A percentile compares a stretch with the other conserved stretches of the same genome.
Evolutionary conservation across 352 stramenopile species (phyloP).

Genomic region (Phytophthora crassamura): DNA sequence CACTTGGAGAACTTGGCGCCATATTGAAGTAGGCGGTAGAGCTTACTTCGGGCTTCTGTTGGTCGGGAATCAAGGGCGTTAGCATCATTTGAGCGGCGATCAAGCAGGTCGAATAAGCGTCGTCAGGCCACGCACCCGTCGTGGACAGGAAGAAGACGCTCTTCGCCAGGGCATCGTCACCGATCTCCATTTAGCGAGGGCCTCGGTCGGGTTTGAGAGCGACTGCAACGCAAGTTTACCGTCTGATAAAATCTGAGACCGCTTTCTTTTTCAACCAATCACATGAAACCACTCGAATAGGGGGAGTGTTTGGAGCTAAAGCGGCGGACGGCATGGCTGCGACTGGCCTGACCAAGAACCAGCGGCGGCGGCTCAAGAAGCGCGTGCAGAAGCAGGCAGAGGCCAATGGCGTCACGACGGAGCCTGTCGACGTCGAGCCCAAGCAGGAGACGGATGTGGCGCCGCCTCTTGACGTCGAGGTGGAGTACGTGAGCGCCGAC

Average conservation of each 20-base stretch:
- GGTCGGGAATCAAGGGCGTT: neutral
- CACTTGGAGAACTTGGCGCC: conserved; percentile 61
- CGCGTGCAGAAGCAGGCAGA: conserved; percentile 76
- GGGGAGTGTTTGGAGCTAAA: conserved; percentile 24
- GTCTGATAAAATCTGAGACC: conserved; percentile 3
- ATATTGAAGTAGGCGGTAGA: conserved; percentile 73
- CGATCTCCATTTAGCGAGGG: conserved; percentile 14
- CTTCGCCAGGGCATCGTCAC: conserved; percentile 46
- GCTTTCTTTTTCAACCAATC: neutral
- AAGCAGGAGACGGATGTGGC: conserved; percentile 1
- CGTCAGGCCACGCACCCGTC: conserved; percentile 35
- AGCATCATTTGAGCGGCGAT: neutral
- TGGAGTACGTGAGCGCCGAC: conserved; percentile 88
- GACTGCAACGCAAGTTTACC: conserved; percentile 2
- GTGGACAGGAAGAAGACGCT: conserved; percentile 59
- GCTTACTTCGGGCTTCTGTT: conserved; percentile 64
- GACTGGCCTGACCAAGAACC: conserved; percentile 81
- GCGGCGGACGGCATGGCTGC: conserved; percentile 27
- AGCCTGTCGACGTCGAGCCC: neutral
- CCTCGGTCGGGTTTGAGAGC: neutral
- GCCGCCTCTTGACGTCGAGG: conserved; percentile 52
- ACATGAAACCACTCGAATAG: neutral
- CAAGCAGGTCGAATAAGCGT: no score
- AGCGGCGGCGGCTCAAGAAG: conserved; percentile 83
- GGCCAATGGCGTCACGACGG: conserved; percentile 32